These are phyloP conservation scores for Aspergillus quadricinctus DNA, from an alignment of 2,329 filamentous ascomycete species.

Conservation along the genomic window DNA sequence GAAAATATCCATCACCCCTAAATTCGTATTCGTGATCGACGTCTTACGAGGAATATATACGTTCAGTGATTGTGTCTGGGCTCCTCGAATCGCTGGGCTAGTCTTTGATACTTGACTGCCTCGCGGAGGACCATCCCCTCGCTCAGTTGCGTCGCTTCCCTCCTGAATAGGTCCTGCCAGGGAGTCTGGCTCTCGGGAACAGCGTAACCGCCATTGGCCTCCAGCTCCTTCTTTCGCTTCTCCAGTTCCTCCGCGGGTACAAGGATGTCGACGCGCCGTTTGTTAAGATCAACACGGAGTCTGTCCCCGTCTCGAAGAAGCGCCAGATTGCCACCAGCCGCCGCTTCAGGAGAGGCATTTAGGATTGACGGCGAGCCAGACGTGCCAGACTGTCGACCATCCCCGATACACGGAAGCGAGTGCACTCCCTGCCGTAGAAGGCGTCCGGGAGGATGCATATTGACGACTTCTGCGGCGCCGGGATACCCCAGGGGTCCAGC, in stretches of 20 bases:
- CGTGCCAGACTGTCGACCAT: conserved; percentile 53
- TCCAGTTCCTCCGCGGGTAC: conserved; percentile 41
- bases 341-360: conserved; percentile 54
- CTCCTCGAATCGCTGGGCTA: conserved; percentile 41
- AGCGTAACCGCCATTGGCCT: conserved; percentile 36
- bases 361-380: conserved; percentile 53
- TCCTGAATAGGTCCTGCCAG: conserved; percentile 50
- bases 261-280: conserved; percentile 48
- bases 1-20: not conserved
- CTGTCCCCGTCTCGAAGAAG: conserved; percentile 48
- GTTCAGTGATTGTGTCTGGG: conserved; percentile 45
- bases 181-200: conserved; percentile 44
- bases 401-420: conserved; percentile 50
- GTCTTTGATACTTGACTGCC: conserved; percentile 45
- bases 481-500: conserved; percentile 49
- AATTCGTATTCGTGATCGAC: not conserved
- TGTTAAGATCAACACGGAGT: conserved; percentile 48
- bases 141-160: conserved; percentile 43
- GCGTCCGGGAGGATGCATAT: conserved; percentile 48
- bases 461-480: conserved; percentile 50
- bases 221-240: conserved; percentile 35
- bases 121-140: conserved; percentile 47
- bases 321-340: conserved; percentile 51
- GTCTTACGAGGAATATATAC: not conserved
- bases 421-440: conserved; percentile 45